phyloP scores from a whole-genome alignment of 2,329 filamentous ascomycete genomes.

The Aspergillus luchuensis region DNA sequence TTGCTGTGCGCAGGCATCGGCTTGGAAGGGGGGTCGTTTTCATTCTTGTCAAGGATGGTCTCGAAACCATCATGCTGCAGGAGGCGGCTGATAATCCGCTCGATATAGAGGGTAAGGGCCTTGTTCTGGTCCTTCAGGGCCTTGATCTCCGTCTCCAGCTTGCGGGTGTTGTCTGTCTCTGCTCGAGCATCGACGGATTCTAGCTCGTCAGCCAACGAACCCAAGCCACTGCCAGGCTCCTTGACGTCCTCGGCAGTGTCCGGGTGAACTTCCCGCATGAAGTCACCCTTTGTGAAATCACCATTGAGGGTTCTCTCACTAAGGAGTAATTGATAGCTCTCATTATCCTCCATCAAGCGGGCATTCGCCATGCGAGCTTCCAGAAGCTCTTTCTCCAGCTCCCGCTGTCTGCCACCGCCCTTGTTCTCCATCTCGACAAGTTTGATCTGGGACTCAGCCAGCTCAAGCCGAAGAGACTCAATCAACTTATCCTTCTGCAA shows the following conservation, averaged over 20 bases:
- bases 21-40: conserved; percentile 46
- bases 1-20: conserved; percentile 50
- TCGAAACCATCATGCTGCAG: conserved; percentile 95
- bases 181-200: conserved; percentile 66
- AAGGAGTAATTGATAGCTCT: conserved; percentile 93
- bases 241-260: conserved; percentile 48
- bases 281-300: conserved; percentile 81
- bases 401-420: conserved; percentile 81
- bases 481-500: conserved; percentile 97
- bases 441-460: conserved; percentile 94
- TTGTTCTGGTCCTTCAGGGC: conserved; percentile 91
- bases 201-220: conserved; percentile 82
- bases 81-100: conserved; percentile 96
- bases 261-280: conserved; percentile 61
- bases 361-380: conserved; percentile 96
- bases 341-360: conserved; percentile 95
- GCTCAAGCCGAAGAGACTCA: conserved; percentile 84
- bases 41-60: conserved; percentile 82
- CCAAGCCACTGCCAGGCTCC: conserved; percentile 42
- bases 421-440: conserved; percentile 91
- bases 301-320: conserved; percentile 95
- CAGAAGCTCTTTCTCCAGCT: conserved; percentile 86
- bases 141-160: conserved; percentile 78
- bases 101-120: conserved; percentile 94
- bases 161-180: conserved; percentile 62